These are phyloP conservation scores for Mycena kentingensis DNA, from an alignment of 768 basidiomycete genomes.

Conservation along the genomic window DNA sequence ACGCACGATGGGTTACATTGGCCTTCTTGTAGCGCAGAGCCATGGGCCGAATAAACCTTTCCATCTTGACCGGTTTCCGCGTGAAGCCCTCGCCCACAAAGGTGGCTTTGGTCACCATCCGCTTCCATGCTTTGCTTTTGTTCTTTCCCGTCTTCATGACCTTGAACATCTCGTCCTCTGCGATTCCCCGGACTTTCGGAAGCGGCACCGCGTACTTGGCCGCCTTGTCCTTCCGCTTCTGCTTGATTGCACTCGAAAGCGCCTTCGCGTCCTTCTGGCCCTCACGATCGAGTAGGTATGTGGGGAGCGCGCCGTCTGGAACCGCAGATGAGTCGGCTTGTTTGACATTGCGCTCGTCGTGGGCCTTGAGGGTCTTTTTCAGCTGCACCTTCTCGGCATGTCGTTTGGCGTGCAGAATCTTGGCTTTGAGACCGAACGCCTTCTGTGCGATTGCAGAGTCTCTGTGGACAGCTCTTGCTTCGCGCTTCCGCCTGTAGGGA, in stretches of 20 bases:
- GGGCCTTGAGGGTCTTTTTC: conserved; percentile 99
- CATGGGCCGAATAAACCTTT: conserved; percentile 97
- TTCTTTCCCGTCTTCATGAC: conserved; percentile 97
- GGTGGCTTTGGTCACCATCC: conserved; percentile 99
- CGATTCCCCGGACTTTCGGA: conserved; percentile 96
- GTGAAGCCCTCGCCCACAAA: conserved; percentile 99
- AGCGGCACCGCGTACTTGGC: conserved; percentile 97
- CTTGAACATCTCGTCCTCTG: conserved; percentile 99
- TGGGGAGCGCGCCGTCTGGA: conserved; percentile 90
- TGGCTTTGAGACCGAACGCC: conserved; percentile 95
- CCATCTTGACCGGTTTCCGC: conserved; percentile 98
- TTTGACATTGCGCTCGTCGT: conserved; percentile 98
- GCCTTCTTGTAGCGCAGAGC: conserved; percentile 97
- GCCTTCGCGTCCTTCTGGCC: conserved; percentile 99
- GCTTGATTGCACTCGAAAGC: conserved; percentile 93
- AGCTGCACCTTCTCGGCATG: conserved; percentile 98
- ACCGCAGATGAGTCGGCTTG: conserved; percentile 81
- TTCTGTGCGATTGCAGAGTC: conserved; percentile 88
- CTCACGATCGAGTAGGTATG: conserved; percentile 95
- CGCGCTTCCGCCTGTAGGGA: conserved; percentile 69
- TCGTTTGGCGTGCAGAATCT: conserved; percentile 94
- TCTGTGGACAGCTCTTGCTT: conserved; percentile 75
- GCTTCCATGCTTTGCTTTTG: conserved; percentile 96
- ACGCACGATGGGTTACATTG: conserved; percentile 96
- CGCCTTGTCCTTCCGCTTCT: conserved; percentile 98